Evolutionary conservation across 2,329 filamentous ascomycete genomes (phyloP), one percentile per base, ranked within the genome.

Genomic region (Tolypocladium paradoxum): DNA sequence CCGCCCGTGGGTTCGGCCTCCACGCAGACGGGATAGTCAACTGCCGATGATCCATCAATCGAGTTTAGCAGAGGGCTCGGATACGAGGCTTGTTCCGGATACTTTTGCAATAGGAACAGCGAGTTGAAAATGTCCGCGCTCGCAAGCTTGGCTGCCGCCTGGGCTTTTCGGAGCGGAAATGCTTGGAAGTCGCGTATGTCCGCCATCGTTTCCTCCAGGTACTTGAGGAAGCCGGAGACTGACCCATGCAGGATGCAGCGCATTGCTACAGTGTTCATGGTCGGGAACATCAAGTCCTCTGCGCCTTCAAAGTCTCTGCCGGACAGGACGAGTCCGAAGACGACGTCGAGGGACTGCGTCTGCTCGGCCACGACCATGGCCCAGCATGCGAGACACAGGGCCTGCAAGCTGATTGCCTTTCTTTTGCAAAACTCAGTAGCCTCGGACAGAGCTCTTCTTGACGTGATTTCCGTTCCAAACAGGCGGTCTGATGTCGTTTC

Each of bases 181-280:
- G 88, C 82, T 64, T 95, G 88, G 63, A 85, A 82, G 55, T 84
- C 78, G n/a, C 82, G 73, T 33, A 90, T 78, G 27, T 77, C 76
- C 1, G 76, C 74, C 67, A 88, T 79, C 55, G 80, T 85, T 2
- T 84, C 78, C 62, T 96, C 90, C 58, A 90, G 76, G 62, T 91
- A 87, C 14, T 73, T 75, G 31, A 96, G 69, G 69, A 95, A 84
- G 0, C 83, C 77, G 0, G 66, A 58, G 0, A 79, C 70, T 0
- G 76, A 82, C 2, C 88, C 88, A 60, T 93, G 87, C 2, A 96
- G 65, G 3, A 91, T 76, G 1, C 79, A 79, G 12, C 90, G 78
- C 8, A 95, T 75, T 0, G 86, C 81, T 0, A 96, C 83, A 0
- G 91, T 96, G 63, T 95, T 96, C 88, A 96, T 96, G 0, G 87